These are phyloP conservation scores for Tricholoma sp. DNA, from an alignment of 768 basidiomycete genomes.

Conservation along the genomic window DNA sequence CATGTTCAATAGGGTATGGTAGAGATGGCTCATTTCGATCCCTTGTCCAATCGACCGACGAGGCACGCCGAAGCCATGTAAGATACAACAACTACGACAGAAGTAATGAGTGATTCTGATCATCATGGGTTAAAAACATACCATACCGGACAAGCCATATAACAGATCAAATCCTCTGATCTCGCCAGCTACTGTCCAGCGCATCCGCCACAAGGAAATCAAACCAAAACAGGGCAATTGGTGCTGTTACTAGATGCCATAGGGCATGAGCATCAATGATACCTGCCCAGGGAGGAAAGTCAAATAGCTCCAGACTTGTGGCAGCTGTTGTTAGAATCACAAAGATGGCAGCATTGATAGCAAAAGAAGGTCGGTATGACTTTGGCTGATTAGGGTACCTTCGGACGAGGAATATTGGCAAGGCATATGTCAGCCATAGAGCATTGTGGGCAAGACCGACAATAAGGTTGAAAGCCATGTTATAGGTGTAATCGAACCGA, in stretches of 20 bases:
- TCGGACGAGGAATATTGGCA: slow-evolving; percentile 45
- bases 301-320: slow-evolving; percentile 80
- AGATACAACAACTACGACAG: background rate
- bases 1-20: no score
- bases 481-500: slow-evolving; percentile 91
- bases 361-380: slow-evolving; percentile 54
- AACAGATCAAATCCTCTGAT: slow-evolving; percentile 22
- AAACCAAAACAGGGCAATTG: slow-evolving; percentile 80
- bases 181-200: slow-evolving; percentile 62
- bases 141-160: background rate
- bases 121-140: background rate
- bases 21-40: no score
- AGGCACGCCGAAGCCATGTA: no score
- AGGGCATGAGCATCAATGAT: slow-evolving; percentile 86
- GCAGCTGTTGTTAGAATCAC: slow-evolving; percentile 69
- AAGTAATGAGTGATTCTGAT: background rate
- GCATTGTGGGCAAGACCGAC: slow-evolving; percentile 77
- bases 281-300: slow-evolving; percentile 79
- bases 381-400: slow-evolving; percentile 53
- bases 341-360: slow-evolving; percentile 50
- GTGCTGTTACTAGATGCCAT: slow-evolving; percentile 87
- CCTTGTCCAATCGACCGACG: no score
- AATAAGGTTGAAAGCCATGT: slow-evolving; percentile 77
- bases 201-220: slow-evolving; percentile 76
- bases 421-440: slow-evolving; percentile 75